Conservation (phyloP, 768 basidiomycete genomes). For the Kwoniella mangroviensis region DNA sequence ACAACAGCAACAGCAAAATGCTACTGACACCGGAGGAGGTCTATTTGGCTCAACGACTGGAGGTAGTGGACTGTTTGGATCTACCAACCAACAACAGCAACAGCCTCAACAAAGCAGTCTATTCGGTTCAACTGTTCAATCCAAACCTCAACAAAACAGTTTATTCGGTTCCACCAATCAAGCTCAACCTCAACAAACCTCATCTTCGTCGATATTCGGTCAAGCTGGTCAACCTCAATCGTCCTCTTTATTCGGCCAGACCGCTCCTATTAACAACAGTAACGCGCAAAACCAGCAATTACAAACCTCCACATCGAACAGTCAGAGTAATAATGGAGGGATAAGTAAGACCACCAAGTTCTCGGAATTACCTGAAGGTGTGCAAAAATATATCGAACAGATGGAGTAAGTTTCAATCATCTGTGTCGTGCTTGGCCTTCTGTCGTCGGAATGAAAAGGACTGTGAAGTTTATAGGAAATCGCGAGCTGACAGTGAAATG, state of each 20-base stretch:
- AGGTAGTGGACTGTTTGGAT: slow-evolving; percentile 21
- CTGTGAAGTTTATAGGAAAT: too few relatives aligned
- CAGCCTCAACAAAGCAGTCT: slow-evolving; percentile 14
- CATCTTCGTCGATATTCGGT: slow-evolving; percentile 12
- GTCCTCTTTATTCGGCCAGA: slow-evolving; percentile 27
- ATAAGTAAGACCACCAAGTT: slow-evolving; percentile 46
- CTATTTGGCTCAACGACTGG: slow-evolving; percentile 22
- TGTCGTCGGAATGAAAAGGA: neutral
- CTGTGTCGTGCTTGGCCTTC: neutral
- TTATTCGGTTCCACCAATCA: slow-evolving; percentile 12
- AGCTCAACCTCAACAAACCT: slow-evolving; percentile 1
- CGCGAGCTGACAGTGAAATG: neutral
- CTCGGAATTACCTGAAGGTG: slow-evolving; percentile 41
- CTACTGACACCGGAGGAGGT: slow-evolving; percentile 6
- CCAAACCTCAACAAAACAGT: slow-evolving; percentile 10
- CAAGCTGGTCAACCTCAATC: slow-evolving; percentile 23
- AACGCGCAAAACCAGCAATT: slow-evolving; percentile 17
- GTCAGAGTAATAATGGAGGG: slow-evolving; percentile 18
- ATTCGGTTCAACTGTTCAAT: too few relatives aligned
- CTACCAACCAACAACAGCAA: slow-evolving; percentile 24
- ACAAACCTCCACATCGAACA: slow-evolving; percentile 18
- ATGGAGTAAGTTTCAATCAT: slow-evolving; percentile 42
- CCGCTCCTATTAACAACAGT: neutral
- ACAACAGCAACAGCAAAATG: slow-evolving; percentile 22
- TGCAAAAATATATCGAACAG: slow-evolving; percentile 45